Evolutionary conservation across 441 rosid species (phyloP), one percentile per base, ranked within the genome.

Genomic region (Cnidoscolus chayamansa): DNA sequence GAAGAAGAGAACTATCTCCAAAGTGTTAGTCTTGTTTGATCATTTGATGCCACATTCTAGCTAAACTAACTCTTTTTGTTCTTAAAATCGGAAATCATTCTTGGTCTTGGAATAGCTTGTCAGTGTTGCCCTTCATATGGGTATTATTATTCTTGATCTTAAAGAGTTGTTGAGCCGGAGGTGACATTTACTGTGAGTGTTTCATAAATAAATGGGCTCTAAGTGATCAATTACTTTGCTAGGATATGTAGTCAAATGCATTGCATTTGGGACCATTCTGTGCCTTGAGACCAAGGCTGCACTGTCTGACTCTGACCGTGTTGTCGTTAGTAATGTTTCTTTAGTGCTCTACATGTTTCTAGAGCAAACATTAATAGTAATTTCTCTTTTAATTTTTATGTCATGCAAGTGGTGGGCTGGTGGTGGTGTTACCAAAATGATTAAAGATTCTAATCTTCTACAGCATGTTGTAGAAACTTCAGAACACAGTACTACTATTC

Each of bases 361-460:
- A 63, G 35, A 37, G 7, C 5, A 15, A 31, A 12, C 31, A 12
- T 0, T 16, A 0, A 56, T 37, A 63, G 25, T 37, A 60, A 15
- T 72, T 45, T 32, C 8, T 7, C 37, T 72, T 68, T 72, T 47
- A 13, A 17, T 13, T 17, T 40, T 12, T 15, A 0, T 25, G 62
- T 30, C 31, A 37, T 51, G 76, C 25, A 63, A 69, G 19, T 69
- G 17, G 57, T 71, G 40, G 54, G 67, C 59, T 17, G 49, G 37
- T 37, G 72, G 58, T 51, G 77, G 31, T 17, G 16, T 57, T 50
- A 12, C 17, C 48, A 65, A 37, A 55, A 66, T 70, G 56, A 74
- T 66, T 53, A 65, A 55, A 54, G 53, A 65, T 13, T 17, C 47
- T 13, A 49, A 56, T 60, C 30, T 71, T 17, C 4, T 55, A 32